These are phyloP conservation scores for Drosera spatulata DNA, from an alignment of 179 eudicot genomes.

Conservation along the genomic window DNA sequence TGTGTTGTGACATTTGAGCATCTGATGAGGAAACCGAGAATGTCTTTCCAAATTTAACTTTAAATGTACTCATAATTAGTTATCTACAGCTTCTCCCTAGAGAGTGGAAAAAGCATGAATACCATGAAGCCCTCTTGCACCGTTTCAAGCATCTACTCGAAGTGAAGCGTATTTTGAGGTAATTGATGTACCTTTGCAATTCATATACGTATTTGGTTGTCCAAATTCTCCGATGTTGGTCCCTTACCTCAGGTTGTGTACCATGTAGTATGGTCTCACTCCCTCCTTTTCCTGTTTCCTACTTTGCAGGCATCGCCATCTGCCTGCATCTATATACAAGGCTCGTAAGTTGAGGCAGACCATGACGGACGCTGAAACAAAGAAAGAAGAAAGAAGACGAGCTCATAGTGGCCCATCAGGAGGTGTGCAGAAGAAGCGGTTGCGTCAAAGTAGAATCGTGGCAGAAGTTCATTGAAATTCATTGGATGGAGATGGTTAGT, in stretches of 20 bases:
- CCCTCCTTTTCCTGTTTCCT: neutral
- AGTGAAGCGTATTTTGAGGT: slow-evolving; percentile 86
- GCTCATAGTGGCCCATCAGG: slow-evolving; percentile 74
- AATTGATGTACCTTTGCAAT: slow-evolving; percentile 1
- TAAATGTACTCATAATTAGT: slow-evolving; percentile 8
- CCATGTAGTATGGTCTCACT: neutral
- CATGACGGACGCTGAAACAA: slow-evolving; percentile 49
- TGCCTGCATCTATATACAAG: slow-evolving; percentile 72
- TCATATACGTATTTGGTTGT: neutral
- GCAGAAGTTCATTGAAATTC: slow-evolving; percentile 46
- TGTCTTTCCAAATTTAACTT: neutral
- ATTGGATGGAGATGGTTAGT: neutral
- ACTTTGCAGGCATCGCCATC: slow-evolving; percentile 77
- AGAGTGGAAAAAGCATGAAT: slow-evolving; percentile 79
- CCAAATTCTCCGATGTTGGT: neutral
- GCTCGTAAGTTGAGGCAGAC: slow-evolving; percentile 46
- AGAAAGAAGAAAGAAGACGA: slow-evolving; percentile 63
- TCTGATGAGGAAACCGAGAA: neutral
- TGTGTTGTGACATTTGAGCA: neutral
- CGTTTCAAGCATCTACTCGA: slow-evolving; percentile 90
- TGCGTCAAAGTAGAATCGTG: slow-evolving; percentile 57
- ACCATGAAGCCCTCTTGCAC: slow-evolving; percentile 57
- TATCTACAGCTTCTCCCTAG: slow-evolving; percentile 76
- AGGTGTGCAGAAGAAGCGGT: slow-evolving; percentile 41
- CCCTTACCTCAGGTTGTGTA: neutral